Conservation (phyloP, 2,329 filamentous ascomycete genomes). For the Magnaporthiopsis incrustans region DNA sequence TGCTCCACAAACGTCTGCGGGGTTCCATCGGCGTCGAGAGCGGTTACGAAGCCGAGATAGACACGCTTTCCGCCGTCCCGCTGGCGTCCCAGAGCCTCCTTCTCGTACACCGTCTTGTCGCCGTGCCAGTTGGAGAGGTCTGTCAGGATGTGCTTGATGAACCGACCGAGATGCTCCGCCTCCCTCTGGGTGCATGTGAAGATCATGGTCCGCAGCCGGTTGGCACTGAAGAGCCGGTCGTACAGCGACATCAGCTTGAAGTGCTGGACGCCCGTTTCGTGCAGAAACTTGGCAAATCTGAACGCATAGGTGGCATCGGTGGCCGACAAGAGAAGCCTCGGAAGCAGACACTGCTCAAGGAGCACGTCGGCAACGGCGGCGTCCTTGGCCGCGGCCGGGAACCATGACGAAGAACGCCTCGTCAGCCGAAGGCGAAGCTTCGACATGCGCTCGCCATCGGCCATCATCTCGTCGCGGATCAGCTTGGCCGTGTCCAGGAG, state of each 20-base stretch:
- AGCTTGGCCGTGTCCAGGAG: slow-evolving; percentile 61
- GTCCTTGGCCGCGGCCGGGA: slow-evolving; percentile 55
- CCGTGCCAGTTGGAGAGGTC: slow-evolving; percentile 81
- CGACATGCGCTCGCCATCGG: slow-evolving; percentile 58
- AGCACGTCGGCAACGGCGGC: slow-evolving; percentile 66
- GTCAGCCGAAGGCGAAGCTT: slow-evolving; percentile 62
- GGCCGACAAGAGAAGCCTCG: slow-evolving; percentile 74
- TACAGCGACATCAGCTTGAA: slow-evolving; percentile 83
- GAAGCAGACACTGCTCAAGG: slow-evolving; percentile 87
- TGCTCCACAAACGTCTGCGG: slow-evolving; percentile 69
- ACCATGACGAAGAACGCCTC: slow-evolving; percentile 73
- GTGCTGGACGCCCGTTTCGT: slow-evolving; percentile 73
- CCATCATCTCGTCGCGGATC: slow-evolving; percentile 65
- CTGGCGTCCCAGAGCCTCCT: slow-evolving; percentile 69
- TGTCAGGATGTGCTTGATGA: slow-evolving; percentile 72
- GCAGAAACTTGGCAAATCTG: slow-evolving; percentile 78
- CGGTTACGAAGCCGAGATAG: slow-evolving; percentile 71
- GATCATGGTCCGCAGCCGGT: slow-evolving; percentile 72
- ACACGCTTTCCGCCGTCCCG: slow-evolving; percentile 30
- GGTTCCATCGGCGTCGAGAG: slow-evolving; percentile 62
- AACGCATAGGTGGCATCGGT: slow-evolving; percentile 86
- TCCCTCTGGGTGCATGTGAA: slow-evolving; percentile 87
- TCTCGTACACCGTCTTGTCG: slow-evolving; percentile 68
- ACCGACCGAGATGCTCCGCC: slow-evolving; percentile 86
- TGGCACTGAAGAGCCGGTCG: slow-evolving; percentile 75